Conservation (phyloP, 73 alveolate species). For the Tetrahymena thermophila region DNA sequence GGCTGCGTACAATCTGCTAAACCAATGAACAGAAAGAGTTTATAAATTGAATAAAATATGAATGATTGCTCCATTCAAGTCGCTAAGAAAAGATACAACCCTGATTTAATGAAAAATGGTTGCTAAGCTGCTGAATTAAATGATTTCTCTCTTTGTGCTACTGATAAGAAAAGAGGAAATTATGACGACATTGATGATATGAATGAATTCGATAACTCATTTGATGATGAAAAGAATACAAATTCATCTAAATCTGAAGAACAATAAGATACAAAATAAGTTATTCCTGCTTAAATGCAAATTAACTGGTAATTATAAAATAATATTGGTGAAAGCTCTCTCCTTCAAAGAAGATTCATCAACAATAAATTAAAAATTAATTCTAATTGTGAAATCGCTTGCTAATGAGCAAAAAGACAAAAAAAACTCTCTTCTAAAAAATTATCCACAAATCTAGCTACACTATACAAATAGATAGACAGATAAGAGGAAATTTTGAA, state of each 20-base stretch:
- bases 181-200: neutral
- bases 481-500: neutral
- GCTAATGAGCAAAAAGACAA: neutral
- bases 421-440: neutral
- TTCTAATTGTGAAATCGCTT: neutral
- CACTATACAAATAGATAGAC: neutral
- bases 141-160: neutral
- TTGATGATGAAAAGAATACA: neutral
- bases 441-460: neutral
- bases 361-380: neutral
- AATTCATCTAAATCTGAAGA: neutral
- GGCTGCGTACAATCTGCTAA: neutral
- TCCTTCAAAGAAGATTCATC: neutral
- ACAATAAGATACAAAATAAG: neutral
- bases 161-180: neutral
- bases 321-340: neutral
- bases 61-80: neutral
- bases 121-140: neutral
- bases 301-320: neutral
- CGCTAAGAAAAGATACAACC: neutral
- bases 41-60: neutral
- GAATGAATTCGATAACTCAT: neutral
- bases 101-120: neutral
- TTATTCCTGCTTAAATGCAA: neutral
- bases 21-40: neutral